Base-by-base conservation (phyloP, 2,329 filamentous ascomycete species). In the Cladosporium oxysporum region DNA sequence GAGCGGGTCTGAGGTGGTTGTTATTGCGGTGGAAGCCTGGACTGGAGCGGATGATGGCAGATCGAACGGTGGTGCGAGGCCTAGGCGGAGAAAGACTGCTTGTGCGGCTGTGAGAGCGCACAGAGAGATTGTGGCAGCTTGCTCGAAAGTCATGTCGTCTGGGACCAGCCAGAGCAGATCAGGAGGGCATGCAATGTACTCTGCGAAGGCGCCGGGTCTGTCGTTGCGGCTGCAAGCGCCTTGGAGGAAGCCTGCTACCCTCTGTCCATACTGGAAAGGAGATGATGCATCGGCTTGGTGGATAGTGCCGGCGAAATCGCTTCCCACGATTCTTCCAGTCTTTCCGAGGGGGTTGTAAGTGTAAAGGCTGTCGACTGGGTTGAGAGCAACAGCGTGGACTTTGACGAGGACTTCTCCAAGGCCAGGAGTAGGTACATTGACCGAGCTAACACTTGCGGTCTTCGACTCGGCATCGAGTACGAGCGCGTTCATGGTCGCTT, bases 71-170 rank as follows among this genome's bases (percentile, higher is more conserved):
- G 73, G 67, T 0, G 70, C 68, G 2, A 83, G 63, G 0, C 74
- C 76, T 5, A 83, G 70, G 0, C 81, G 75, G 23, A 69, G 70
- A 58, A 77, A 83, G 3, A 82, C 47, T 0, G 72, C 77, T 64
- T 83, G 81, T 0, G 81, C 80, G 3, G 79, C 81, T 0, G 81
- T 83, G 18, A 83, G 66, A 5, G 73, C 80, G 16, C 80, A 81
- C 59, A 82, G 70, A 60, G 77, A 81, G 1, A 82, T 72, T 0
- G 76, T 70, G 0, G 79, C 76, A 1, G 80, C 81, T n/a, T 76
- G 71, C 53, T 81, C 77, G 2, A 76, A 66, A 0, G 71, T 66
- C n/a, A 82, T 35, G 1, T 26, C 18, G 0, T 73, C 71, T 0
- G 80, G 79, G 0, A 82, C 65, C 1, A 65, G 68, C 77, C 80